A percentile compares a stretch with the other conserved stretches of the same genome.
phyloP scores from a whole-genome alignment of 2,329 filamentous ascomycete genomes.

The Talaromyces sp. region DNA sequence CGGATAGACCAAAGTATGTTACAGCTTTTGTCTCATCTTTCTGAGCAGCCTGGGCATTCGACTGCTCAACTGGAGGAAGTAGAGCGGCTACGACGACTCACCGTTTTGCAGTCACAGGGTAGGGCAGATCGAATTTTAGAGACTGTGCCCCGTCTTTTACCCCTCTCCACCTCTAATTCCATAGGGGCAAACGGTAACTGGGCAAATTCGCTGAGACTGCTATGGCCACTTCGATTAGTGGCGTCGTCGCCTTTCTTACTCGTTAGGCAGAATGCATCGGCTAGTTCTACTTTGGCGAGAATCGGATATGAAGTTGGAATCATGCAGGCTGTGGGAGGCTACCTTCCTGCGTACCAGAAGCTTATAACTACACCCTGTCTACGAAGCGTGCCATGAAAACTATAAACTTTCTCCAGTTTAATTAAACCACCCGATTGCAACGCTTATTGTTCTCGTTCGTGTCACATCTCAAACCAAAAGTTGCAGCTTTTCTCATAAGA shows the following conservation, averaged over 20 bases:
- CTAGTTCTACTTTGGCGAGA: not conserved
- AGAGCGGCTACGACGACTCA: not conserved
- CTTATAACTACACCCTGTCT: not conserved
- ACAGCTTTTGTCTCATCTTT: not conserved
- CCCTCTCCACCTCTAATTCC: not conserved
- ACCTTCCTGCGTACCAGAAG: not conserved
- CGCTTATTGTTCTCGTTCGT: too few relatives aligned
- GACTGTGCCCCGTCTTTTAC: not conserved
- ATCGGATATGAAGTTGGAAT: conserved; percentile 4
- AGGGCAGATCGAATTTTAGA: not conserved
- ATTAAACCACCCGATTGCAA: too few relatives aligned
- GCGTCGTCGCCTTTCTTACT: not conserved
- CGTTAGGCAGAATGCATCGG: not conserved
- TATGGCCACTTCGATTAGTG: conserved; percentile 4
- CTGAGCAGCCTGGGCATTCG: not conserved
- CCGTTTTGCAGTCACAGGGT: not conserved
- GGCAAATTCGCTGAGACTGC: not conserved
- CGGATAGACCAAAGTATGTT: not conserved
- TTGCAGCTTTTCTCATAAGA: too few relatives aligned
- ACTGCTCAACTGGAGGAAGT: not conserved
- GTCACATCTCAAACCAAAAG: too few relatives aligned
- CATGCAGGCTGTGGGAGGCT: not conserved
- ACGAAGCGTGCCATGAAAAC: not conserved
- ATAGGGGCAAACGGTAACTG: not conserved
- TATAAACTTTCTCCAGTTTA: not conserved